Evolutionary conservation across 2,329 filamentous ascomycete genomes (phyloP).

Genomic region (Chrysoporthe deuterocubensis): DNA sequence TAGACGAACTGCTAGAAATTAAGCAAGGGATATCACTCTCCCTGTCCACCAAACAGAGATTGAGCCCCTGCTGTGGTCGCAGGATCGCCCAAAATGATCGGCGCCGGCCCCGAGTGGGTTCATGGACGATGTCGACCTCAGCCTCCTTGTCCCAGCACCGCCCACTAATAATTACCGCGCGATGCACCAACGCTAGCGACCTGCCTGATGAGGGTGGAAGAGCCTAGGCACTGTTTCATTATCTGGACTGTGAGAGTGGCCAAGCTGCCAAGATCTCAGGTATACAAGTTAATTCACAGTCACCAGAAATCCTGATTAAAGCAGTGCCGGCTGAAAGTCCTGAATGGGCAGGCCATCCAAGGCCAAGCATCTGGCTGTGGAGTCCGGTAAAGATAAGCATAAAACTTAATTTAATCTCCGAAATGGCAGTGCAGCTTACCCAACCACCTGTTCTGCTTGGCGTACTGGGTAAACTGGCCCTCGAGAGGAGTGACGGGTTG

Average conservation of each 20-base stretch:
- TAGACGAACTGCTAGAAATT: background rate
- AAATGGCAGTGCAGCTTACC: background rate
- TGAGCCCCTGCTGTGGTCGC: background rate
- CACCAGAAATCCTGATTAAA: background rate
- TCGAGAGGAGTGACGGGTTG: background rate
- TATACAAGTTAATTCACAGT: background rate
- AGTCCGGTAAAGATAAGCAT: slow-evolving; percentile 3
- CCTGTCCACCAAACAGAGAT: slow-evolving; percentile 3
- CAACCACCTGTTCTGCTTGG: background rate
- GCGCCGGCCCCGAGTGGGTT: background rate
- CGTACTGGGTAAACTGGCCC: background rate
- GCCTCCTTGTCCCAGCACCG: background rate
- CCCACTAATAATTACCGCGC: background rate
- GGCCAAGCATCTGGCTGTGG: background rate
- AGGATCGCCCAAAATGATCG: background rate
- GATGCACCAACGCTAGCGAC: background rate
- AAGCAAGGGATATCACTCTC: background rate
- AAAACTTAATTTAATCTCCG: slow-evolving; percentile 12
- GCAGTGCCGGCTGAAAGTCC: background rate
- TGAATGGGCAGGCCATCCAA: slow-evolving; percentile 2
- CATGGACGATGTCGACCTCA: background rate
- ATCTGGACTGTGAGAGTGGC: slow-evolving; percentile 1
- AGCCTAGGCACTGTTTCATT: background rate
- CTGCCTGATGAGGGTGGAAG: background rate
- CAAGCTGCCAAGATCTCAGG: background rate